Base-by-base conservation (phyloP, 495 filamentous ascomycete species). In the Neurospora discreta region DNA sequence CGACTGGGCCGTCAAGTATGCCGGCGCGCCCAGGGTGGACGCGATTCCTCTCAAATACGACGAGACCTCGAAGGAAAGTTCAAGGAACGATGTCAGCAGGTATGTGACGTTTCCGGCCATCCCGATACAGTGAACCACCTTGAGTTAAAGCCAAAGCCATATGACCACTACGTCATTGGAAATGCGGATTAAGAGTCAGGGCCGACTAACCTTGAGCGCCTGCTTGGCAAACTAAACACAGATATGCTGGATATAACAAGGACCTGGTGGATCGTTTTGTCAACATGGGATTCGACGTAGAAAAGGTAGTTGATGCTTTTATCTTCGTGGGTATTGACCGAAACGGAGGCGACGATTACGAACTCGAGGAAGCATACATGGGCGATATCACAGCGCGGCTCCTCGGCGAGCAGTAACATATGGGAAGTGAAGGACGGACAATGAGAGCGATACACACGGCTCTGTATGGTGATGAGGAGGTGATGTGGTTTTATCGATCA, bases 251-350 rank as follows among this genome's bases (percentile, higher is more conserved):
- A 6, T 99, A 97, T 77, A 93, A 93, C 79, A 91, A 91, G 74
- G 87, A 90, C 9, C 85, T 97, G 44, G 89, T 98, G 74, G 91
- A 97, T 75, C 88, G 90, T n/a, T 98, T 98, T 77, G 88, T 91
- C 20, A 87, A 85, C 75, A 98, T 99, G 95, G 95, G 95, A 44
- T 99, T 99, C 74, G 91, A 94, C 72, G 87, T 97, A n/a, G 90
- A 92, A 68, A 85, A 87, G 40, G 93, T 99, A 3, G 95, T 98
- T 7, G 87, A 89, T 26, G 93, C 94, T 5, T 95, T 99, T 75
- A 87, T 89, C 72, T 91, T 84, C 70, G 91, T 94, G 18, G 92
- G 93, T 3, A 93, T 97, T 73, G 91, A 94, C 72, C 87, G 86
- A 30, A 91, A 89, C 71, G 88, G 86, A 36, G 92, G 92, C 0